phyloP scores from a whole-genome alignment of 495 filamentous ascomycete species.

The Hypoxylon subgilvum region DNA sequence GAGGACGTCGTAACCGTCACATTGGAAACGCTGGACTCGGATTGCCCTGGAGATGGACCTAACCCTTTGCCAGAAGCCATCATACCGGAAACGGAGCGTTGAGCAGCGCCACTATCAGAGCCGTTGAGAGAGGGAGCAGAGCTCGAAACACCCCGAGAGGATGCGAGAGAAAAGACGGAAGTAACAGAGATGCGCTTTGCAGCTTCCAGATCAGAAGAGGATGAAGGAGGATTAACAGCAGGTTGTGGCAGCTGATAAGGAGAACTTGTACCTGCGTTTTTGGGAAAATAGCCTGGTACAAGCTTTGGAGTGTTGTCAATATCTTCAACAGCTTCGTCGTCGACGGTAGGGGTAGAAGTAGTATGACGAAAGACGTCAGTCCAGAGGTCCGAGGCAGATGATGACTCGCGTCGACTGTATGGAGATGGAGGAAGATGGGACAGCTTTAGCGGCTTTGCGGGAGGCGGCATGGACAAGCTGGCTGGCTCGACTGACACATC shows the following conservation, averaged over 20 bases:
- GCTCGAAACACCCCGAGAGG: conserved; percentile 55
- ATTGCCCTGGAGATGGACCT: conserved; percentile 39
- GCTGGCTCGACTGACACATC: conserved; percentile 58
- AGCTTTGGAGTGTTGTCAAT: conserved; percentile 55
- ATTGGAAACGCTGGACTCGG: conserved; percentile 60
- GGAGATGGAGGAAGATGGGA: conserved; percentile 34
- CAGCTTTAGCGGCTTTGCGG: conserved; percentile 37
- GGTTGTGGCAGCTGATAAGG: conserved; percentile 52
- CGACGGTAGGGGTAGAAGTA: conserved; percentile 8
- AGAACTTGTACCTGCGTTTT: conserved; percentile 37
- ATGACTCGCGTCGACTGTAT: conserved; percentile 41
- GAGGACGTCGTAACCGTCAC: conserved; percentile 62
- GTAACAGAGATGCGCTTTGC: conserved; percentile 69
- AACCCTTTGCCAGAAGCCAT: conserved; percentile 49
- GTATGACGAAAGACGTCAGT: conserved; percentile 34
- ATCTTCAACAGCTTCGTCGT: conserved; percentile 40
- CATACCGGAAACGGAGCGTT: conserved; percentile 44
- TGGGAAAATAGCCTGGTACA: conserved; percentile 34
- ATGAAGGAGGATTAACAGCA: conserved; percentile 50
- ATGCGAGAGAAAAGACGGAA: conserved; percentile 68
- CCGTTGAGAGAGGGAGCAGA: conserved; percentile 51
- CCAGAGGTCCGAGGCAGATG: conserved; percentile 41
- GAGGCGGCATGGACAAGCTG: conserved; percentile 67
- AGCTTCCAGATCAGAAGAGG: conserved; percentile 49
- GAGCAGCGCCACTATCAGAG: conserved; percentile 42